A percentile compares a stretch with the other conserved stretches of the same genome.
Evolutionary conservation across 257 asterid genomes (phyloP).

Genomic region (Solanum boliviense): DNA sequence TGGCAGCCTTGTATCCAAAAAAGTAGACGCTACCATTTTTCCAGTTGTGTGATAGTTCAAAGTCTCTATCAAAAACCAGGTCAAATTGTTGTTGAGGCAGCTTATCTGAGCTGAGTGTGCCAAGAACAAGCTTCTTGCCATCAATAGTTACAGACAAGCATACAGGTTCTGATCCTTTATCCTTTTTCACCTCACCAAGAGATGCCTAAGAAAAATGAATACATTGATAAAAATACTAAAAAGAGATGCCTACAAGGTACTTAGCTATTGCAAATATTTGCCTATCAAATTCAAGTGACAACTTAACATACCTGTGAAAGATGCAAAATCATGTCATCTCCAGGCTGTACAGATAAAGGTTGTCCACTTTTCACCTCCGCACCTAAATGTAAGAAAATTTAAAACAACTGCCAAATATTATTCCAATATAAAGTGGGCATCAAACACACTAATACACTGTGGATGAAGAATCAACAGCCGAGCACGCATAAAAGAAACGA

Average conservation of each 20-base stretch:
- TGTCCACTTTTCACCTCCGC: conserved; percentile 11
- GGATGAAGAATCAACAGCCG: not conserved
- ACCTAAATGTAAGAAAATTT: not conserved
- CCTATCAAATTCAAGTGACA: not conserved
- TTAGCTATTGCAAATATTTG: not conserved
- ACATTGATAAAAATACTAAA: not conserved
- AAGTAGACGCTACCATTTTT: conserved; percentile 11
- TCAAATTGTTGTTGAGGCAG: conserved; percentile 16
- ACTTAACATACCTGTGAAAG: conserved; percentile 6
- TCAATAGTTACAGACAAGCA: conserved; percentile 4
- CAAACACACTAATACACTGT: not conserved
- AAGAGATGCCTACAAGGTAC: not conserved
- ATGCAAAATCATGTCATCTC: not conserved
- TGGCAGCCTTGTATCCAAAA: conserved; percentile 3
- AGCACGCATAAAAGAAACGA: not conserved
- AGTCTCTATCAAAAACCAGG: conserved; percentile 8
- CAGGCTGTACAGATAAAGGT: not conserved
- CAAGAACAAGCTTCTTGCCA: conserved; percentile 9
- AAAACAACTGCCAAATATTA: not conserved
- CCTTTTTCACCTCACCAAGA: conserved; percentile 7
- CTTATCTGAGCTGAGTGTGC: conserved; percentile 7
- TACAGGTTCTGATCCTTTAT: conserved; percentile 5
- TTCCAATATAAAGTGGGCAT: not conserved
- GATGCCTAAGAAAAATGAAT: not conserved
- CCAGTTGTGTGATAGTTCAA: conserved; percentile 16